Conservation (phyloP, 1,139 yeast species). For the Pichia norvegensis region DNA sequence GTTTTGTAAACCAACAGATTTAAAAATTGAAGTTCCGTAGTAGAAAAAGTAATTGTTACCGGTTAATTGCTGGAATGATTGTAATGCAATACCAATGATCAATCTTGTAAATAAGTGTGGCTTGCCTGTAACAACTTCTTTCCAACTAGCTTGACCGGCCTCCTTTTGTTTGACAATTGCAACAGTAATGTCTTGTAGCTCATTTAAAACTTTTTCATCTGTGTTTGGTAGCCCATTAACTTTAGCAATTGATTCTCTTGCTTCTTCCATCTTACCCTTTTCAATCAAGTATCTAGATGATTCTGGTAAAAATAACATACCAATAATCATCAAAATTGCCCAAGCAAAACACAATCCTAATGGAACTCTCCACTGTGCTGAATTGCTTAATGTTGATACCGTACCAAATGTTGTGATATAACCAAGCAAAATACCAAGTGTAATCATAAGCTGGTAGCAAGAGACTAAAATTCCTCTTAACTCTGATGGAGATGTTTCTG, state of each 20-base stretch:
- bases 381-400: constrained; percentile 33
- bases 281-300: constrained; percentile 66
- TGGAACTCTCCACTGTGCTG: constrained; percentile 59
- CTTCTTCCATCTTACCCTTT: constrained; percentile 45
- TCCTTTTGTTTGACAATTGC: constrained; percentile 54
- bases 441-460: constrained; percentile 60
- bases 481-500: constrained; percentile 61
- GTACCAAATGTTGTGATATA: constrained; percentile 55
- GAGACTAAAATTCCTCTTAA: constrained; percentile 62
- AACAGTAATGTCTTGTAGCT: constrained; percentile 51
- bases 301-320: constrained; percentile 66
- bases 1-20: constrained; percentile 65
- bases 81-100: constrained; percentile 55
- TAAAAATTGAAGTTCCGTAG: constrained; percentile 69
- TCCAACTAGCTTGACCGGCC: constrained; percentile 63
- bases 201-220: constrained; percentile 49
- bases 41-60: constrained; percentile 79
- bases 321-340: constrained; percentile 39
- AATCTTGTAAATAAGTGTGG: constrained; percentile 60
- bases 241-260: constrained; percentile 54
- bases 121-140: constrained; percentile 53
- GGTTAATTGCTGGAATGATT: constrained; percentile 67
- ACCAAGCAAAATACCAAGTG: constrained; percentile 56
- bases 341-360: constrained; percentile 47
- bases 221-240: constrained; percentile 53